Evolutionary conservation across 768 basidiomycete genomes (phyloP).

Genomic region (Tephrocybe rancida): DNA sequence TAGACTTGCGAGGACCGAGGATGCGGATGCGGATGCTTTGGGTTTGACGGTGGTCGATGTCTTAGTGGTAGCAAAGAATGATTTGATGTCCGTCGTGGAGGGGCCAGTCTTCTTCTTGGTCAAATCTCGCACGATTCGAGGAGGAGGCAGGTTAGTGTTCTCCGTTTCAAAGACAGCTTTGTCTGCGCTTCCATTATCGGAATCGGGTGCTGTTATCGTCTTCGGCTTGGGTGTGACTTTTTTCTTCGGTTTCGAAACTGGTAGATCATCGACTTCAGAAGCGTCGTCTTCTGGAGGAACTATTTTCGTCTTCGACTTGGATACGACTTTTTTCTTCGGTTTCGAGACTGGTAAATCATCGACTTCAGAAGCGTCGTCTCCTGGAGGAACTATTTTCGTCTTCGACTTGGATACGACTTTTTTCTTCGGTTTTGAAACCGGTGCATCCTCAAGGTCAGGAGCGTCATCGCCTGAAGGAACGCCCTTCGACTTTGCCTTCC

Average conservation of each 20-base stretch:
- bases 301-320: not conserved
- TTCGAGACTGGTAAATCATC: too few relatives aligned
- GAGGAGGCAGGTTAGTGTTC: not conserved
- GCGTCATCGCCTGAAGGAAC: constrained; percentile 8
- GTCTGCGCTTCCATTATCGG: too few relatives aligned
- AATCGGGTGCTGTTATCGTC: not conserved
- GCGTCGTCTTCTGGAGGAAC: not conserved
- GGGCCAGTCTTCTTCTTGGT: constrained; percentile 17
- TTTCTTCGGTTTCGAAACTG: constrained; percentile 1
- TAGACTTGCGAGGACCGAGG: not conserved
- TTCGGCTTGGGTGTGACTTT: not conserved
- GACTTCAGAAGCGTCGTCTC: constrained; percentile 6
- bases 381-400: constrained; percentile 10
- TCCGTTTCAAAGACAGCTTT: too few relatives aligned
- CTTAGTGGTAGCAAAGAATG: constrained; percentile 12
- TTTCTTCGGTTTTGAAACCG: constrained; percentile 6
- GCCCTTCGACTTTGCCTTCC: constrained; percentile 17
- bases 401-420: constrained; percentile 20
- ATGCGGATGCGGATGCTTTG: not conserved
- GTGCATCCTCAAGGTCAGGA: constrained; percentile 3
- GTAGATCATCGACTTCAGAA: not conserved
- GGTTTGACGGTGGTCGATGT: not conserved
- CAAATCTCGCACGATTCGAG: constrained; percentile 18
- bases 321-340: not conserved
- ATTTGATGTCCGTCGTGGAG: constrained; percentile 1